These are phyloP conservation scores for Mycena floridula DNA, from an alignment of 768 basidiomycete genomes.

Conservation along the genomic window DNA sequence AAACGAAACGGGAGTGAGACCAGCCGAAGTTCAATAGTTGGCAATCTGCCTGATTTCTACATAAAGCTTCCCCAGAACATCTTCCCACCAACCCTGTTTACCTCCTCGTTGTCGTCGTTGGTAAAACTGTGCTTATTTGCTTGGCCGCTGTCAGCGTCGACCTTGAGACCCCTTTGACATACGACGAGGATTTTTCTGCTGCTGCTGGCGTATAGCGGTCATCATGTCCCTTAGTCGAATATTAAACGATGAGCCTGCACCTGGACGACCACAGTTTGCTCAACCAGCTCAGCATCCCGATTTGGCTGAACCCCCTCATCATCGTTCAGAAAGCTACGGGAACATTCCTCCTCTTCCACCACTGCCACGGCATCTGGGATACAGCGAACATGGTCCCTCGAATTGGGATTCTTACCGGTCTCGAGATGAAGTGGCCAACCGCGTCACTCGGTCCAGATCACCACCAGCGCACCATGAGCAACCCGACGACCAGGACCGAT, in stretches of 20 bases:
- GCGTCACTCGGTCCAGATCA: conserved; percentile 3
- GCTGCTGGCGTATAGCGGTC: conserved; percentile 1
- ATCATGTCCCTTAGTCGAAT: conserved; percentile 75
- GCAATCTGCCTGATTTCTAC: too few species aligned
- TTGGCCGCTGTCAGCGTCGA: too few species aligned
- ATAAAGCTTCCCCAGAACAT: neutral
- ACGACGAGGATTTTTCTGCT: neutral
- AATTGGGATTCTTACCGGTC: neutral
- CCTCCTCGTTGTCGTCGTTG: too few species aligned
- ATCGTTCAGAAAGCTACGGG: neutral
- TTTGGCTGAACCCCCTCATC: neutral
- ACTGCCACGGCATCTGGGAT: neutral
- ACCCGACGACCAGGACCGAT: neutral
- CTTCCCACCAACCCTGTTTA: too few species aligned
- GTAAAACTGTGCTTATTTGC: too few species aligned
- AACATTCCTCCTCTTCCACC: conserved; percentile 3
- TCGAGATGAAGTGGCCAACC: neutral
- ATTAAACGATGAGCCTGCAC: conserved; percentile 67
- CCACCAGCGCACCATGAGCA: conserved; percentile 1
- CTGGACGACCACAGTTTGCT: conserved; percentile 21
- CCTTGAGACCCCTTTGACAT: too few species aligned
- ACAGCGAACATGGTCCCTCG: neutral
- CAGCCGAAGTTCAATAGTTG: too few species aligned
- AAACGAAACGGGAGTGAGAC: too few species aligned
- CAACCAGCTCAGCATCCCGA: neutral